Percentiles rank a stretch among this genome's conserved stretches.
phyloP scores from a whole-genome alignment of 306 rosid species.

The Cyclanthera cordifolia region DNA sequence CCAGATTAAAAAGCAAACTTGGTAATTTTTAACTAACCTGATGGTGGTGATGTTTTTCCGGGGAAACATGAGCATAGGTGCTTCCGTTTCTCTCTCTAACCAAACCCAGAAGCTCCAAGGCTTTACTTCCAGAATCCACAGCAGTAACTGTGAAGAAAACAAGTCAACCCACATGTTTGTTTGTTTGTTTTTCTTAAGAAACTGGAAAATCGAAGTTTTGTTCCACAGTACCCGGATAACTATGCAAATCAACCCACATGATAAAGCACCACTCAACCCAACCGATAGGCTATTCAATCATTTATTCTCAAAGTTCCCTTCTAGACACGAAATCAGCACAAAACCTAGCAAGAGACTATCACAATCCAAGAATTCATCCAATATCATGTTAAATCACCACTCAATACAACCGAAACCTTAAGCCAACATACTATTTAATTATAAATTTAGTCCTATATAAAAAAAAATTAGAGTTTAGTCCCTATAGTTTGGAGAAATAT shows the following conservation, averaged over 20 bases:
- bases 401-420: not conserved
- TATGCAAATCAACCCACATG: conserved; percentile 6
- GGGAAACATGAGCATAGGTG: conserved; percentile 18
- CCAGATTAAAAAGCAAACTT: not conserved
- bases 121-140: conserved; percentile 73
- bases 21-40: conserved; percentile 22
- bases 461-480: too few species aligned
- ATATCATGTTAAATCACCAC: not conserved
- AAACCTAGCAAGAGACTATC: not conserved
- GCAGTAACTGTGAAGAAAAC: conserved; percentile 42
- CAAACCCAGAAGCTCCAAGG: conserved; percentile 61
- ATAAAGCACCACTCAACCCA: not conserved
- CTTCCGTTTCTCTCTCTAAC: conserved; percentile 29
- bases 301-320: not conserved
- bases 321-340: not conserved
- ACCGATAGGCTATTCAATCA: not conserved
- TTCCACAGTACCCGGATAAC: conserved; percentile 80
- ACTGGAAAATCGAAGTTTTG: too few species aligned
- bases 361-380: not conserved
- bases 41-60: conserved; percentile 19
- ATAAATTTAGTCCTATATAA: too few species aligned
- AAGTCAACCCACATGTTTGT: not conserved
- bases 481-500: too few species aligned
- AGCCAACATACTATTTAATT: not conserved
- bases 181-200: too few species aligned